Conservation (phyloP, 768 basidiomycete species). For the Boletellus sp. region DNA sequence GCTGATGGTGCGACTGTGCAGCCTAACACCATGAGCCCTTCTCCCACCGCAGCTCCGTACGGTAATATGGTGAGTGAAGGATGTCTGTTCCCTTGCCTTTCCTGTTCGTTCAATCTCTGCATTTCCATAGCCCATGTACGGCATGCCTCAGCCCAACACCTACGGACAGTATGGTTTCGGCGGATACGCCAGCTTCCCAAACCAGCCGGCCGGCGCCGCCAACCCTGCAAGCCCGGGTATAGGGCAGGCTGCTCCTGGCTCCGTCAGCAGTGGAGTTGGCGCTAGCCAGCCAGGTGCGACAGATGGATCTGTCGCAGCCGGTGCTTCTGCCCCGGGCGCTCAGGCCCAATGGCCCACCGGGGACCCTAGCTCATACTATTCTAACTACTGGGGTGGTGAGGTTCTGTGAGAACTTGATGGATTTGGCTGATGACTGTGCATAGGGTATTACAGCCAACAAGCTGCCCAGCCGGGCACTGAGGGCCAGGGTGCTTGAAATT, state of each 20-base stretch:
- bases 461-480: slow-evolving; percentile 55
- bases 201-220: slow-evolving; percentile 51
- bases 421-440: slow-evolving; percentile 14
- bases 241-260: slow-evolving; percentile 56
- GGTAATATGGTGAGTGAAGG: slow-evolving; percentile 62
- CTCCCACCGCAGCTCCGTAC: slow-evolving; percentile 61
- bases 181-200: slow-evolving; percentile 69
- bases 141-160: slow-evolving; percentile 77
- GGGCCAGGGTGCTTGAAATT: slow-evolving; percentile 41
- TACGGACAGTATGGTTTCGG: slow-evolving; percentile 77
- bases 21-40: slow-evolving; percentile 54
- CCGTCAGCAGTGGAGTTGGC: slow-evolving; percentile 52
- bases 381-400: slow-evolving; percentile 82
- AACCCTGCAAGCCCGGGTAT: slow-evolving; percentile 39
- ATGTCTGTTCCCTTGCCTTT: neutral
- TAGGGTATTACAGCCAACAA: slow-evolving; percentile 84
- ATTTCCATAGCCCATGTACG: slow-evolving; percentile 71
- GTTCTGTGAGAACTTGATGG: neutral
- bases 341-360: slow-evolving; percentile 77
- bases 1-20: slow-evolving; percentile 64
- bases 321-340: slow-evolving; percentile 51
- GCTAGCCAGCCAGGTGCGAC: slow-evolving; percentile 55
- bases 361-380: slow-evolving; percentile 73
- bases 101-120: slow-evolving; percentile 1
- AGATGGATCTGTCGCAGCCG: slow-evolving; percentile 47